Conservation (phyloP, 768 basidiomycete species). For the Rhodotorula paludigena region DNA sequence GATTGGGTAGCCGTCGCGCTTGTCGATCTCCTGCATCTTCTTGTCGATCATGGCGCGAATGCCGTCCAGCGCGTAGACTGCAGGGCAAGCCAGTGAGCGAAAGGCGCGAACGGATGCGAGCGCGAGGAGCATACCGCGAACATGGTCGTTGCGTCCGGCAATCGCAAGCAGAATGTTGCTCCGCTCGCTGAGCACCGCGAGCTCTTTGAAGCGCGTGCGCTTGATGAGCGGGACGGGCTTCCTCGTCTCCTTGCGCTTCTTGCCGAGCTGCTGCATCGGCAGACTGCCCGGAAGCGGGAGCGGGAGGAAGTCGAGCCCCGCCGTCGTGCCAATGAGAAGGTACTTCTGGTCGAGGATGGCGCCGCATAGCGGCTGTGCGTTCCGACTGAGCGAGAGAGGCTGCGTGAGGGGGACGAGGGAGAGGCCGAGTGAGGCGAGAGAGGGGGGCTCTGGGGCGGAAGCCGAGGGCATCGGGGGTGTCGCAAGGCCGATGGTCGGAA, state of each 20-base stretch:
- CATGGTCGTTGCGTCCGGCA: conserved; percentile 42
- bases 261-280: conserved; percentile 19
- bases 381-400: conserved; percentile 12
- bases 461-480: conserved; percentile 2
- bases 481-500: conserved; percentile 5
- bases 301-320: conserved; percentile 42
- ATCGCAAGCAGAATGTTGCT: conserved; percentile 43
- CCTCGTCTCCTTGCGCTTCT: conserved; percentile 29
- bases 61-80: conserved; percentile 42
- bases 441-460: neutral
- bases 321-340: conserved; percentile 41
- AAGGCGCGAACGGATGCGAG: neutral
- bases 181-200: conserved; percentile 37
- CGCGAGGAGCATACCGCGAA: conserved; percentile 19
- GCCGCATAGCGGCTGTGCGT: conserved; percentile 40
- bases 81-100: neutral
- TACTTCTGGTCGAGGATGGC: conserved; percentile 41
- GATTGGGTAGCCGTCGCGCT: conserved; percentile 24
- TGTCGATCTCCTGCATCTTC: conserved; percentile 37
- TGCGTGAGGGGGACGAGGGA: conserved; percentile 29
- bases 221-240: conserved; percentile 42
- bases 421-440: conserved; percentile 17
- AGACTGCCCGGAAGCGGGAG: conserved; percentile 35
- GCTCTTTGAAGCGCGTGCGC: conserved; percentile 39
- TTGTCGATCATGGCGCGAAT: conserved; percentile 41